phyloP scores from a whole-genome alignment of 179 eudicot species.

The Nepenthes alata region DNA sequence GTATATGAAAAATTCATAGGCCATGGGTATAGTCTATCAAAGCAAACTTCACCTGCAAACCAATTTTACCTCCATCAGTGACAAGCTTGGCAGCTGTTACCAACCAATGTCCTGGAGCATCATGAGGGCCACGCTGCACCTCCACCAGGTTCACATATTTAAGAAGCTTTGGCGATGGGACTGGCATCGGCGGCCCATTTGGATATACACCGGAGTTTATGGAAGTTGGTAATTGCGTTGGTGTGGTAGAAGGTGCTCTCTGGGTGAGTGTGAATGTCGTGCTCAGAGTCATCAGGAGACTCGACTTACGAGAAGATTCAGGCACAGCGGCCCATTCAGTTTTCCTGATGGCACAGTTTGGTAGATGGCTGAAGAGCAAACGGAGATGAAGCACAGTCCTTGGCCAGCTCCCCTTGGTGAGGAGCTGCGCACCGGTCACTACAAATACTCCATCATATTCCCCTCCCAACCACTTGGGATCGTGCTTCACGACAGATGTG shows the following conservation, averaged over 20 bases:
- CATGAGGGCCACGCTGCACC: conserved; percentile 75
- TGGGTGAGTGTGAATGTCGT: conserved; percentile 59
- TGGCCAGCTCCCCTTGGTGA: conserved; percentile 81
- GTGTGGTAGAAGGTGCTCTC: conserved; percentile 27
- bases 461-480: conserved; percentile 49
- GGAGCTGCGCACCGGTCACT: conserved; percentile 81
- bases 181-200: conserved; percentile 74
- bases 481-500: conserved; percentile 57
- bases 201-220: conserved; percentile 89
- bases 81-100: conserved; percentile 82
- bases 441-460: conserved; percentile 51
- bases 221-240: conserved; percentile 47
- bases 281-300: conserved; percentile 60
- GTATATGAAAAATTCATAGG: conserved; percentile 17
- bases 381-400: conserved; percentile 69
- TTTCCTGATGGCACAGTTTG: conserved; percentile 54
- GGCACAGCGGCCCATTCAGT: conserved; percentile 82
- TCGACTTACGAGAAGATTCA: conserved; percentile 54
- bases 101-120: conserved; percentile 90
- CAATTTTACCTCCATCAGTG: conserved; percentile 71
- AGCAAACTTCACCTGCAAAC: conserved; percentile 81
- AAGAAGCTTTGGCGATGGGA: conserved; percentile 53
- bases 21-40: conserved; percentile 51
- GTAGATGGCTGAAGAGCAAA: conserved; percentile 55
- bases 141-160: conserved; percentile 60